Evolutionary conservation across 805 yeast genomes (phyloP).

Genomic region (Tetrapisispora fleetii): DNA sequence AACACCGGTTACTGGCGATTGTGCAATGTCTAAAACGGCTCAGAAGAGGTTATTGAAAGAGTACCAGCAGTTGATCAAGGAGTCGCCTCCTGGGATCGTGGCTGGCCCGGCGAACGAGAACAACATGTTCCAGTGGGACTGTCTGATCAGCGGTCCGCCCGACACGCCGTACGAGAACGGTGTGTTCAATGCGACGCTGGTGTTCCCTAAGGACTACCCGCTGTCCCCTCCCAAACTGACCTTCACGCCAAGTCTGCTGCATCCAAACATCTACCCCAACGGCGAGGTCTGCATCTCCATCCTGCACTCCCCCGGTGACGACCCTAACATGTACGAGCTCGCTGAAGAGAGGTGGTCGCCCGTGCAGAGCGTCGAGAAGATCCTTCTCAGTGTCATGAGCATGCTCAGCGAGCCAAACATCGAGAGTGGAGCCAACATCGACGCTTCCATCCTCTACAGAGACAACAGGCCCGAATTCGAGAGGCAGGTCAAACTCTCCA

Average conservation of each 20-base stretch:
- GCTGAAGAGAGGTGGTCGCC: slow-evolving; percentile 99
- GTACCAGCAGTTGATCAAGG: slow-evolving; percentile 72
- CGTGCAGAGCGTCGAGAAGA: slow-evolving; percentile 95
- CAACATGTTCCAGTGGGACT: slow-evolving; percentile 73
- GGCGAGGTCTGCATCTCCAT: slow-evolving; percentile 96
- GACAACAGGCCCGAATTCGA: slow-evolving; percentile 65
- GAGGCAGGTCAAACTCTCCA: slow-evolving; percentile 54
- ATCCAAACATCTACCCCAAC: slow-evolving; percentile 88
- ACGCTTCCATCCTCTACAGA: slow-evolving; percentile 79
- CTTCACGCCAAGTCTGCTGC: slow-evolving; percentile 74
- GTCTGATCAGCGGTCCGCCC: slow-evolving; percentile 72
- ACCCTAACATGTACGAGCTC: slow-evolving; percentile 88
- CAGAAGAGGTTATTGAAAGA: slow-evolving; percentile 81
- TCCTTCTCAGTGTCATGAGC: slow-evolving; percentile 81
- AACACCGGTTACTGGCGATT: not conserved
- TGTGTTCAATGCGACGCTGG: slow-evolving; percentile 66
- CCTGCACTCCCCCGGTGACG: slow-evolving; percentile 93
- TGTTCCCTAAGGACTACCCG: slow-evolving; percentile 74
- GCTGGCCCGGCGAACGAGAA: slow-evolving; percentile 79
- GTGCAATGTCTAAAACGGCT: slow-evolving; percentile 46
- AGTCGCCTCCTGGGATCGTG: slow-evolving; percentile 89
- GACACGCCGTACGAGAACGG: slow-evolving; percentile 84
- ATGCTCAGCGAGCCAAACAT: slow-evolving; percentile 96
- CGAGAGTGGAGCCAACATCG: slow-evolving; percentile 89
- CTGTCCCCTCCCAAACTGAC: slow-evolving; percentile 68